phyloP scores from a whole-genome alignment of 1,139 yeast genomes.

The Magnusiomyces fungicola region DNA sequence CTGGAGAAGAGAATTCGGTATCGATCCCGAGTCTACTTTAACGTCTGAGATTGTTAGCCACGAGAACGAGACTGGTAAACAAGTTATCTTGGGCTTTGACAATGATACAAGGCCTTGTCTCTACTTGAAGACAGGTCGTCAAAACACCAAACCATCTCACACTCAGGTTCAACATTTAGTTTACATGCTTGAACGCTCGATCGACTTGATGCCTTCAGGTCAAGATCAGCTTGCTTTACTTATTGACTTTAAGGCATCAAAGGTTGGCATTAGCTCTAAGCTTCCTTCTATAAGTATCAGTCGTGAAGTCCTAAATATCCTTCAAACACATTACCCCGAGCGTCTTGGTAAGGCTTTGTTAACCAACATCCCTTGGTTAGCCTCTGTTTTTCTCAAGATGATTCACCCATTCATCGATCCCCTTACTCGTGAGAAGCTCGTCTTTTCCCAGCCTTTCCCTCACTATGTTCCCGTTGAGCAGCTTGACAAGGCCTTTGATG shows the following conservation, averaged over 20 bases:
- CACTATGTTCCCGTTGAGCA: conserved; percentile 75
- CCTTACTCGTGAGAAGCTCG: conserved; percentile 82
- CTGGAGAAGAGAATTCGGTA: conserved; percentile 93
- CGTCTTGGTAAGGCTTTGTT: conserved; percentile 84
- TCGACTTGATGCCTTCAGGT: conserved; percentile 92
- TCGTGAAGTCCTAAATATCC: conserved; percentile 73
- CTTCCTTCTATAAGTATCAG: conserved; percentile 79
- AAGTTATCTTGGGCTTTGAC: conserved; percentile 82
- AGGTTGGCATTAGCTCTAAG: conserved; percentile 49
- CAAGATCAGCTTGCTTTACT: conserved; percentile 86
- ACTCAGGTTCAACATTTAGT: conserved; percentile 91
- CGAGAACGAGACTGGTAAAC: conserved; percentile 84
- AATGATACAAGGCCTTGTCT: conserved; percentile 84
- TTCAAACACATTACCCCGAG: conserved; percentile 95
- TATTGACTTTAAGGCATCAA: conserved; percentile 76
- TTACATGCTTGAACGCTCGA: conserved; percentile 81
- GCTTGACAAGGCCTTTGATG: conserved; percentile 78
- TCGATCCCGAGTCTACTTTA: conserved; percentile 49
- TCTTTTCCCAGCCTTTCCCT: conserved; percentile 80
- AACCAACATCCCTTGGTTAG: conserved; percentile 89
- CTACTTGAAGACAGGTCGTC: conserved; percentile 85
- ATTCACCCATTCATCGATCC: conserved; percentile 96
- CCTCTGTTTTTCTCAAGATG: conserved; percentile 79
- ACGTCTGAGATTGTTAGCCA: conserved; percentile 55
- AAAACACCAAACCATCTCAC: conserved; percentile 79